Base-by-base conservation (phyloP, 805 yeast genomes). In the Maudiozyma pseudohumilis region DNA sequence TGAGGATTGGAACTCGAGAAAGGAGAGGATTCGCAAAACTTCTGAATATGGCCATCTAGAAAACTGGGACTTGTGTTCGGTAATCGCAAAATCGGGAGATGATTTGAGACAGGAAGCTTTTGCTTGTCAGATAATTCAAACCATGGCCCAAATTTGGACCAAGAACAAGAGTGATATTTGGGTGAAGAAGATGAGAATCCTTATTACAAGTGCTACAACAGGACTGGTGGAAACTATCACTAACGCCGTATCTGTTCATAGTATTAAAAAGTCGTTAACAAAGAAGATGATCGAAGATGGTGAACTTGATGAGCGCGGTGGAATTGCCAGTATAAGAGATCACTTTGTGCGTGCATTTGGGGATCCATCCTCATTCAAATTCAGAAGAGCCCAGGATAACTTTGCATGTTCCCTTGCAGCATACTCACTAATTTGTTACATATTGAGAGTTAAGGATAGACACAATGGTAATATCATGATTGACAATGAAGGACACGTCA, bases 391-490 rank as follows among this genome's bases (percentile, higher is more conserved):
- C 0, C 94, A 87, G 53, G 80, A 77, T 32, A 82, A 81, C 47
- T 92, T 92, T 60, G 83, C 94, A 2, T 69, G 70, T 34, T 85
- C 96, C 15, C 66, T 92, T 46, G 97, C 98, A 0, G 81, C 94
- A 0, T 92, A 89, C 60, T 87, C 96, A 0, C 77, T 92, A 13
- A 79, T 92, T 24, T 86, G 96, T 43, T 92, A 87, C 48, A 64
- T 89, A 29, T 65, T 92, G 35, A 97, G 89, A 62, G 84, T 92
- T 42, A 92, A 92, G 57, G 98, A 92, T 60, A 74, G 98, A 48
- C 98, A 89, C 56, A 89, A 89, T 55, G 98, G 98, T 53, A 92
- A 92, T 58, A 88, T 92, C 41, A 89, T 92, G 98, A 66, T 89
- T 28, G 98, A 92, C 54, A 77, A 80, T 41, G 95, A 89, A 42